A percentile compares a stretch with the other conserved stretches of the same genome.
phyloP scores from a whole-genome alignment of 2,329 filamentous ascomycete species.

The Fusarium incarnatum region DNA sequence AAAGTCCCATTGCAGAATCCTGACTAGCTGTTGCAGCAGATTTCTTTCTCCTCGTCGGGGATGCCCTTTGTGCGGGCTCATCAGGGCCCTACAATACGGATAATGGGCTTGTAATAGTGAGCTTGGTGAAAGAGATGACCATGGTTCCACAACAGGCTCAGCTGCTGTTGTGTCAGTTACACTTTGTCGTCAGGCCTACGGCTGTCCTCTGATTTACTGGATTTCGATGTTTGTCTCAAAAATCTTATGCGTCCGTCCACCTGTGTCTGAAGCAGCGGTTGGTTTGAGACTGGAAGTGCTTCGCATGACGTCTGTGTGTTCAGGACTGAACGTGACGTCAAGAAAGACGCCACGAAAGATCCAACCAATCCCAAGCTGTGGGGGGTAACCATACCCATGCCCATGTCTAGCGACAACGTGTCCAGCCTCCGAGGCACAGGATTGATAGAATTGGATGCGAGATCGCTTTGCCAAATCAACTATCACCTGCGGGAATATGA shows the following conservation, averaged over 20 bases:
- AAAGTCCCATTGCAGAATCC: neutral
- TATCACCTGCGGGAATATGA: neutral
- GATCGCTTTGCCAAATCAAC: neutral
- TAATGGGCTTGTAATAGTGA: neutral
- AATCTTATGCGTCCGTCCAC: constrained; percentile 28
- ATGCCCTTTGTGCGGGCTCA: constrained; percentile 2
- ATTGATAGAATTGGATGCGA: neutral
- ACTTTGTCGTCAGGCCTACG: constrained; percentile 1
- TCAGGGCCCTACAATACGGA: constrained; percentile 4
- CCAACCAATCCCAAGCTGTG: constrained; percentile 48
- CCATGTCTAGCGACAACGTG: constrained; percentile 46
- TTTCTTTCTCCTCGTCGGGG: constrained; percentile 1
- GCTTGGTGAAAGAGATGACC: neutral
- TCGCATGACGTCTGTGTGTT: constrained; percentile 45
- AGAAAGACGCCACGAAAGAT: constrained; percentile 47
- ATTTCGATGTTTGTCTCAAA: constrained; percentile 20
- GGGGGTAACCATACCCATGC: constrained; percentile 26
- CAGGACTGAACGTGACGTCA: constrained; percentile 44
- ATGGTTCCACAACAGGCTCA: constrained; percentile 21
- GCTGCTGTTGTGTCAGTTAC: constrained; percentile 22
- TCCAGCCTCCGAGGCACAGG: constrained; percentile 23
- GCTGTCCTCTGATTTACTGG: constrained; percentile 9
- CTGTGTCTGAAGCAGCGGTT: constrained; percentile 40
- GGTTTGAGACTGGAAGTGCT: constrained; percentile 33
- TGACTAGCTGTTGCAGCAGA: neutral